Evolutionary conservation across 306 rosid genomes (phyloP), one percentile per base, ranked within the genome.

Genomic region (Pyrus communis): DNA sequence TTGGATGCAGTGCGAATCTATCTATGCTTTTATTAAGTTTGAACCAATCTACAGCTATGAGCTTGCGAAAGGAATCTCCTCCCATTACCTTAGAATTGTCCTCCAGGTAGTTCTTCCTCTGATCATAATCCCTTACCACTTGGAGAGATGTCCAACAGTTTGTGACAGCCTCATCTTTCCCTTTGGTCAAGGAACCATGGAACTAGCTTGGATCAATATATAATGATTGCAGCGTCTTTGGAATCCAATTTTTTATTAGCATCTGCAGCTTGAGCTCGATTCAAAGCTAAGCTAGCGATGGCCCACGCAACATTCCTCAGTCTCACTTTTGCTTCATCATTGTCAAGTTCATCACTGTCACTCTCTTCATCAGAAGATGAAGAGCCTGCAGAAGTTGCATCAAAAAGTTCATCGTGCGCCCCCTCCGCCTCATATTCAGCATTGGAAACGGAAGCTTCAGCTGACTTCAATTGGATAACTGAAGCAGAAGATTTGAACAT

Each of bases 11-110:
- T 54, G 97, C 98, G 85, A 92, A 84, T 68, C 71, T 84, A 80
- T 92, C 92, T 33, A 54, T 64, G 67, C 74, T 9, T 79, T 79
- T 82, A 67, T 89, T 85, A 66, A 92, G 96, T 86, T 84, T 90
- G 72, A 90, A 87, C 98, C 97, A 92, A 86, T 95, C 98, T 73
- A 90, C 91, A 25, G 92, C 96, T 71, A 92, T 68, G 72, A 92
- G 97, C 85, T 90, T 89, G 76, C 90, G 92, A 75, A 95, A 91
- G 12, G 97, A 93, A 63, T 90, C 92, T 72, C 98, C 96, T 80
- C 97, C 96, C 79, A 65, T 84, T 77, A 89, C 82, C 96, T 95
- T 95, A 74, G 88, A 80, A 78, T 88, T 87, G 81, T 95, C 98
- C 82, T 89, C 85, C 9, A 88, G 84, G 79, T 95, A 95, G 80